Evolutionary conservation across 1,284 basidiomycete genomes (phyloP), one percentile per base, ranked within the genome.

Genomic region (Singerocomus inundabilis): DNA sequence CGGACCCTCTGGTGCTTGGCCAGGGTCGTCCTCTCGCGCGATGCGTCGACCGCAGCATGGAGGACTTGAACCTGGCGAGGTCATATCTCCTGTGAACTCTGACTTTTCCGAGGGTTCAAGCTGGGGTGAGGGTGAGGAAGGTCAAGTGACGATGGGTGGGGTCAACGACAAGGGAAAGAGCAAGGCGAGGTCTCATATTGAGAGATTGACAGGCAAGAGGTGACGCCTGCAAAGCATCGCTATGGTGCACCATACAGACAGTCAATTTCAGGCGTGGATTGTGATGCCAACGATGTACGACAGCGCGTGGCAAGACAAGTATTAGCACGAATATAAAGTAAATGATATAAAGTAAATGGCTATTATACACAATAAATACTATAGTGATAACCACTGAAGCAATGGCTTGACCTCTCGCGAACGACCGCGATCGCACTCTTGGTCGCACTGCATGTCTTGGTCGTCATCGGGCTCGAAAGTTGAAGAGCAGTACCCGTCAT

Each of bases 281-380:
- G 60, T 73, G 38, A 61, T 77, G 8, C 72, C 70, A 29, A 61
- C 57, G 32, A 57, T 52, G 38, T 76, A 74, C 59, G 67, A 42
- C 64, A 76, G 52, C 62, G 66, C 21, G 63, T 76, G 13, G 69
- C 74, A 28, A 69, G 64, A 59, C 67, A 71, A 54, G 72, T 76
- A 36, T 49, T 77, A 56, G 67, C 62, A 30, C 66, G 71, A n/a
- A n/a, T n/a, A n/a, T n/a, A n/a, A n/a, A n/a, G n/a, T n/a, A n/a
- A n/a, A n/a, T n/a, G n/a, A n/a, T n/a, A n/a, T n/a, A n/a, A n/a
- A n/a, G n/a, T n/a, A n/a, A n/a, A n/a, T n/a, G n/a, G n/a, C n/a
- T n/a, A n/a, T n/a, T n/a, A n/a, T n/a, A n/a, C n/a, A n/a, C n/a
- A n/a, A n/a, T n/a, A n/a, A n/a, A n/a, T n/a, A n/a, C n/a, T n/a